phyloP scores from a whole-genome alignment of 2,329 filamentous ascomycete genomes.

The Pseudogymnoascus verrucosus region DNA sequence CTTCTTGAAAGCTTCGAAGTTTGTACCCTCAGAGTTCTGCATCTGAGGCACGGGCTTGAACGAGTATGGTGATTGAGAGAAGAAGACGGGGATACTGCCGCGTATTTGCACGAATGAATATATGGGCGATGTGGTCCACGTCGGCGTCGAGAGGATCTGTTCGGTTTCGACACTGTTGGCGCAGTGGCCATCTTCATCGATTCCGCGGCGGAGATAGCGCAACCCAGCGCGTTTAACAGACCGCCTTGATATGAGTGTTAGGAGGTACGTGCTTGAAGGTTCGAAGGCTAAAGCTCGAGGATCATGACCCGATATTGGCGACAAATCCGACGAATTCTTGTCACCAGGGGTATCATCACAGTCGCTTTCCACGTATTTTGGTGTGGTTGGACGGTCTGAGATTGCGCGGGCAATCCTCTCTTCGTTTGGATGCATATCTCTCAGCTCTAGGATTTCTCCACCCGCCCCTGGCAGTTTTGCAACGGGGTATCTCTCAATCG shows the following conservation, averaged over 20 bases:
- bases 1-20: slow-evolving; percentile 66
- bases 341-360: background rate
- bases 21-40: slow-evolving; percentile 72
- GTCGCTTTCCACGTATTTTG: background rate
- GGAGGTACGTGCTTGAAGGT: slow-evolving; percentile 35
- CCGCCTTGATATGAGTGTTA: slow-evolving; percentile 88
- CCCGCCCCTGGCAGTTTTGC: slow-evolving; percentile 37
- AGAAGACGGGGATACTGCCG: slow-evolving; percentile 90
- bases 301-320: background rate
- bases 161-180: slow-evolving; percentile 94
- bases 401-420: background rate
- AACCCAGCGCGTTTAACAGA: slow-evolving; percentile 81
- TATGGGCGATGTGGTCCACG: slow-evolving; percentile 56
- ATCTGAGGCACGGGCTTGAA: slow-evolving; percentile 79
- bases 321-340: background rate
- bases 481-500: slow-evolving; percentile 53
- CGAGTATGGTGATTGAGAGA: slow-evolving; percentile 89
- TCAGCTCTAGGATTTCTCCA: slow-evolving; percentile 35
- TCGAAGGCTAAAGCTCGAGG: background rate
- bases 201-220: slow-evolving; percentile 79
- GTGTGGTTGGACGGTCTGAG: background rate
- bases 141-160: slow-evolving; percentile 71
- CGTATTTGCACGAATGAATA: slow-evolving; percentile 83
- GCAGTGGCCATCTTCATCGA: slow-evolving; percentile 80
- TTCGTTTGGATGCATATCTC: slow-evolving; percentile 27